These are phyloP conservation scores for Parachaetomium inaequale DNA, from an alignment of 495 filamentous ascomycete species.

Conservation along the genomic window DNA sequence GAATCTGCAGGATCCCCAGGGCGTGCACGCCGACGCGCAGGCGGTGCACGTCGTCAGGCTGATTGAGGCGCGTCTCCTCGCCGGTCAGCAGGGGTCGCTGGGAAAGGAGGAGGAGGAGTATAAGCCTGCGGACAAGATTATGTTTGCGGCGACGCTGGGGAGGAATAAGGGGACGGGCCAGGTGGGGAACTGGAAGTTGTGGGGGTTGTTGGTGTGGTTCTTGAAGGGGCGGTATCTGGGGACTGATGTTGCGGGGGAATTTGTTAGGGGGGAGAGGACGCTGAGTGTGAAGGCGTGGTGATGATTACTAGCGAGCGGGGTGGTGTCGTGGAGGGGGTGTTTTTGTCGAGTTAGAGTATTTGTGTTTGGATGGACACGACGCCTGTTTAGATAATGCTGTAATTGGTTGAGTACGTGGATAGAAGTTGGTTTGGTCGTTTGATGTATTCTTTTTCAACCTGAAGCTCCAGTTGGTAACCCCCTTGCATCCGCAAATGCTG, in stretches of 20 bases:
- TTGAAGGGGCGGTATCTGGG: constrained; percentile 43
- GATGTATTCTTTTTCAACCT: too few relatives aligned
- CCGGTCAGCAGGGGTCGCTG: background rate
- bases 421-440: too few relatives aligned
- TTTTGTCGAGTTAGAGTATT: too few relatives aligned
- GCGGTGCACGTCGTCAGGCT: constrained; percentile 29
- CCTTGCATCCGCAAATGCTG: too few relatives aligned
- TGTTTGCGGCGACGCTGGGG: constrained; percentile 45
- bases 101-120: constrained; percentile 16
- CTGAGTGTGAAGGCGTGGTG: constrained; percentile 18
- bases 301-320: background rate
- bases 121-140: constrained; percentile 22
- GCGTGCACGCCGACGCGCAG: constrained; percentile 25
- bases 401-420: too few relatives aligned
- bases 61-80: constrained; percentile 21
- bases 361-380: too few relatives aligned
- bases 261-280: constrained; percentile 24
- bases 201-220: constrained; percentile 43
- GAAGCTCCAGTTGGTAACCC: too few relatives aligned
- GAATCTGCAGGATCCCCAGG: constrained; percentile 28
- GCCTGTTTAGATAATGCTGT: too few relatives aligned
- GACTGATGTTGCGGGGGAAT: constrained; percentile 25
- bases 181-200: constrained; percentile 43
- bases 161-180: constrained; percentile 48
- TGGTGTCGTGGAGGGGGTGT: too few relatives aligned